A percentile compares a stretch with the other conserved stretches of the same genome.
These are phyloP conservation scores for Moelleriella libera DNA, from an alignment of 2,329 filamentous ascomycete genomes.

Conservation along the genomic window DNA sequence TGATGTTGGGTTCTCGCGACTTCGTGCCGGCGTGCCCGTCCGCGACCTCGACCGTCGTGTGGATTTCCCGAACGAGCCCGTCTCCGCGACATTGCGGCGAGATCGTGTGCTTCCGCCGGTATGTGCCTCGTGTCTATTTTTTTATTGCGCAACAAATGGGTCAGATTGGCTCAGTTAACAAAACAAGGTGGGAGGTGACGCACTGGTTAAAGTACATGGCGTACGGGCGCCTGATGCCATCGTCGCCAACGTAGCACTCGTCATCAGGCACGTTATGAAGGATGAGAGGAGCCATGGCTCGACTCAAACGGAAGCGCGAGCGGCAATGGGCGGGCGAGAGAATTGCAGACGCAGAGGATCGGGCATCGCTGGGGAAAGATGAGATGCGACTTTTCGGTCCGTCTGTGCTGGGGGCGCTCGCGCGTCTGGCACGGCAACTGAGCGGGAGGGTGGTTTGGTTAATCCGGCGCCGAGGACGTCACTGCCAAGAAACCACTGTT, in stretches of 20 bases:
- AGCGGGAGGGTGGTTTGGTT: neutral
- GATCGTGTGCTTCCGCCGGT: slow-evolving; percentile 28
- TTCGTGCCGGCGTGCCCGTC: slow-evolving; percentile 41
- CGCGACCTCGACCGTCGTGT: slow-evolving; percentile 47
- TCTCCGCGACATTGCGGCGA: slow-evolving; percentile 41
- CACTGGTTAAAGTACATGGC: slow-evolving; percentile 54
- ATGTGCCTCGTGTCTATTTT: slow-evolving; percentile 35
- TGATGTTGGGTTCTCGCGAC: slow-evolving; percentile 46
- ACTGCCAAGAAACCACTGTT: too few species aligned
- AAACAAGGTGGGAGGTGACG: slow-evolving; percentile 8
- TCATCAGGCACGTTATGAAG: slow-evolving; percentile 56
- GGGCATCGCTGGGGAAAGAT: too few species aligned
- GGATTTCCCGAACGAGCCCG: slow-evolving; percentile 54
- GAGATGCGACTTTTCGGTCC: too few species aligned
- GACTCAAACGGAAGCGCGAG: neutral
- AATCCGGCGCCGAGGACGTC: neutral
- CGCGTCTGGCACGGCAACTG: slow-evolving; percentile 3
- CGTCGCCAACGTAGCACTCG: slow-evolving; percentile 51
- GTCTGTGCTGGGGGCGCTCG: neutral
- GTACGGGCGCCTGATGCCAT: slow-evolving; percentile 50
- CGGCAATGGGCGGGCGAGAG: neutral
- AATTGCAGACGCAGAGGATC: too few species aligned
- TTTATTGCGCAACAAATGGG: neutral
- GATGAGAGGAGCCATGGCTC: slow-evolving; percentile 46
- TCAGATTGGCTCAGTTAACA: neutral